phyloP scores from a whole-genome alignment of 2,329 filamentous ascomycete genomes.

The Monilinia vaccinii-corymbosi region DNA sequence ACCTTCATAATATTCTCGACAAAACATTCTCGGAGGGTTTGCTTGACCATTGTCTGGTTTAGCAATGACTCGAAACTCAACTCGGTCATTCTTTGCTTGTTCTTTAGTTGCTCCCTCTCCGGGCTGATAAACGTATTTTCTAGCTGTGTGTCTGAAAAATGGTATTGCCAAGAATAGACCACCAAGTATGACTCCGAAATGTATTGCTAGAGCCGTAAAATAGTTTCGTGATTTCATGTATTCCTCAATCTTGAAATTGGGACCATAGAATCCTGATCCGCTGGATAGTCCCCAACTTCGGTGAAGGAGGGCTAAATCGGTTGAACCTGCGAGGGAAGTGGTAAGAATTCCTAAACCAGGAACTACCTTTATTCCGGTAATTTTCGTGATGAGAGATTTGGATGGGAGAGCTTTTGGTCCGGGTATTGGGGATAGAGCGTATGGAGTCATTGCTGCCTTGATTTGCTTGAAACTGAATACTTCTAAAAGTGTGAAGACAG shows the following conservation, averaged over 20 bases:
- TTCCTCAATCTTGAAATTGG: constrained; percentile 51
- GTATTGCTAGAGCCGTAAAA: constrained; percentile 40
- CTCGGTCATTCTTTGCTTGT: constrained; percentile 45
- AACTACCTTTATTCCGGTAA: constrained; percentile 42
- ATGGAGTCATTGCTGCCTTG: constrained; percentile 39
- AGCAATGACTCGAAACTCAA: constrained; percentile 57
- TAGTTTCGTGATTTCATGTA: constrained; percentile 43
- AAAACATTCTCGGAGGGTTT: constrained; percentile 36
- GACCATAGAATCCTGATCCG: constrained; percentile 44
- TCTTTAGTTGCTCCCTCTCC: constrained; percentile 47
- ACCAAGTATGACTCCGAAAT: constrained; percentile 39
- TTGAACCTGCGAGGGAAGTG: constrained; percentile 40
- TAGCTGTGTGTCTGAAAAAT: constrained; percentile 35
- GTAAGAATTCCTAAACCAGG: constrained; percentile 47
- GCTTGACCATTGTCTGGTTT: constrained; percentile 43
- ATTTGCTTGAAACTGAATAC: constrained; percentile 42
- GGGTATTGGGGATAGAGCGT: constrained; percentile 47
- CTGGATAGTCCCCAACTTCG: constrained; percentile 52
- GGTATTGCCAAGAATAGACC: constrained; percentile 32
- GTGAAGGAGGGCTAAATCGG: constrained; percentile 47
- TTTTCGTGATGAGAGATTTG: constrained; percentile 32
- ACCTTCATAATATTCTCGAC: constrained; percentile 47
- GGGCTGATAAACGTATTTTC: constrained; percentile 40
- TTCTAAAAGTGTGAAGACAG: constrained; percentile 52
- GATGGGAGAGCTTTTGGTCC: constrained; percentile 19